Base-by-base conservation (phyloP, 306 rosid species). In the Coriaria nepalensis region DNA sequence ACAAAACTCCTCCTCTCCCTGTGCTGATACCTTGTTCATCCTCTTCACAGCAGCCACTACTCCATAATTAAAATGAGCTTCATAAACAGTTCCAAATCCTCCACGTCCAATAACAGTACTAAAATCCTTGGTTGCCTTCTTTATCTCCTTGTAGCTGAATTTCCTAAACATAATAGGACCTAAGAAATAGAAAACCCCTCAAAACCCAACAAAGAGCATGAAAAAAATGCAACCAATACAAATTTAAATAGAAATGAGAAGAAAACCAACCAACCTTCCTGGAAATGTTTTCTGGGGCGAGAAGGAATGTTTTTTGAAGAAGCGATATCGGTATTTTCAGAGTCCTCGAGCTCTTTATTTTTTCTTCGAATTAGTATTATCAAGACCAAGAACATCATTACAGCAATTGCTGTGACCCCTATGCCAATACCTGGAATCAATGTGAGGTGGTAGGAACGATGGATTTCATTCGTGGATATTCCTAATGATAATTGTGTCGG, bases 51-150 rank as follows among this genome's bases (percentile, higher is more conserved):
- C 98, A 51, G 63, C 71, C 51, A 75, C 82, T 57, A 65, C 57
- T 45, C 73, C 95, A 75, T 90, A 81, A 73, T 68, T 71, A 67
- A 90, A 79, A 33, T 75, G 74, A 69, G 92, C 95, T 77, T 66
- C 77, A 67, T 81, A 85, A 57, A 90, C 95, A 6, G 95, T 90
- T 73, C 98, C 98, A 20, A 81, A 90, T 54, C 98, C 98, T 41
- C 98, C 95, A 70, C 65, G 94, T 56, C 98, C 98, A 71, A 90
- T 82, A 40, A 68, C 13, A 15, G 85, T 82, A 60, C 63, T 79
- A 54, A 90, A 90, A 42, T 69, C 68, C 11, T 73, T 81, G 2
- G 98, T 90, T 7, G 92, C 98, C 85, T 75, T 79, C 80, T 77
- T 90, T 70, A 90, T 82, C 74, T 90, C 95, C 73, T 65, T 85